A percentile compares a stretch with the other conserved stretches of the same genome.
Evolutionary conservation across 2,329 filamentous ascomycete genomes (phyloP).

Genomic region (Colletotrichum kahawae): DNA sequence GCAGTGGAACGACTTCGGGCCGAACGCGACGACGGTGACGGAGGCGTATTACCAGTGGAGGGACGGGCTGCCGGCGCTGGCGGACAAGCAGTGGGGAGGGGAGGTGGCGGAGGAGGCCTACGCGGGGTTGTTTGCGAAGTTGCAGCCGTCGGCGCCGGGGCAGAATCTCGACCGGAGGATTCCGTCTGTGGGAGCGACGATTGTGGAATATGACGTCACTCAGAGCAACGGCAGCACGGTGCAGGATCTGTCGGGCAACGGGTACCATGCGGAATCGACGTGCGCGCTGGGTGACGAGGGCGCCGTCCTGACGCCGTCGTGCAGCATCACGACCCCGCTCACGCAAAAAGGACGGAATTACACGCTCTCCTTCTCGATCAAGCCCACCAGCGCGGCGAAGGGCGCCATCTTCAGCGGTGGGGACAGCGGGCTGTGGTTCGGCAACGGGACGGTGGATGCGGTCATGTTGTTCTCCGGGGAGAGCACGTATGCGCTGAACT

Average conservation of each 20-base stretch:
- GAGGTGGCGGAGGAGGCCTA: slow-evolving; percentile 8
- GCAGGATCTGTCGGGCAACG: slow-evolving; percentile 24
- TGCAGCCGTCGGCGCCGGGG: slow-evolving; percentile 25
- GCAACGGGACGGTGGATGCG: slow-evolving; percentile 17
- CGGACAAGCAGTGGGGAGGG: slow-evolving; percentile 32
- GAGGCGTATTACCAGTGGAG: slow-evolving; percentile 31
- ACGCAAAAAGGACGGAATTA: slow-evolving; percentile 60
- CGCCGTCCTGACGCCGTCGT: slow-evolving; percentile 38
- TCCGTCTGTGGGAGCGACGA: slow-evolving; percentile 15
- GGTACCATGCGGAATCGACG: slow-evolving; percentile 20
- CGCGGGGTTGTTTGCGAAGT: slow-evolving; percentile 9
- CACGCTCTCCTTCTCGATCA: slow-evolving; percentile 52
- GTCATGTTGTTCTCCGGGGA: slow-evolving; percentile 21
- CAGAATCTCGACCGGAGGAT: slow-evolving; percentile 28
- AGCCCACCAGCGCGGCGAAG: slow-evolving; percentile 12
- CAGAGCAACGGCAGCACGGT: slow-evolving; percentile 4
- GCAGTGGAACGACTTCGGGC: slow-evolving; percentile 30
- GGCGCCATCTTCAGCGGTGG: slow-evolving; percentile 16
- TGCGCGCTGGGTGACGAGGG: neutral
- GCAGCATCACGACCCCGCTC: slow-evolving; percentile 53
- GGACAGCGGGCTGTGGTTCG: slow-evolving; percentile 22
- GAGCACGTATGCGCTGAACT: slow-evolving; percentile 21
- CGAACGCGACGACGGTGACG: slow-evolving; percentile 26
- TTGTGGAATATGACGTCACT: slow-evolving; percentile 22
- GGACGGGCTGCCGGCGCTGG: slow-evolving; percentile 27